Evolutionary conservation across 1,139 yeast species (phyloP), one percentile per base, ranked within the genome.

Genomic region (Sugiyamaella pinicola): DNA sequence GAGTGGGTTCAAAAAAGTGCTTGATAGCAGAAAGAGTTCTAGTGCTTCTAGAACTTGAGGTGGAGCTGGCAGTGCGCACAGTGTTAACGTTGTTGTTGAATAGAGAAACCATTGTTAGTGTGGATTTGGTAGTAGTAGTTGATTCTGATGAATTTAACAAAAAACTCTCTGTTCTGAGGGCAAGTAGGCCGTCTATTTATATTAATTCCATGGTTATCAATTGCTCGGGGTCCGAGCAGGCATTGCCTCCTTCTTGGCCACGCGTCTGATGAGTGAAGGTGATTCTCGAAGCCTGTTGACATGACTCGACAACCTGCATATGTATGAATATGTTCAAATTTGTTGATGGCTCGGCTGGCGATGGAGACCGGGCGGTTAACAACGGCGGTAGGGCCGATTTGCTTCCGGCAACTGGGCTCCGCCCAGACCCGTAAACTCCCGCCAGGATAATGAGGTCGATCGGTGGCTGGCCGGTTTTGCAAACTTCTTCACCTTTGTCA

Each of bases 1-100:
- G 12, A 9, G 13, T 19, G 8, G 43, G 43, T 17, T 37, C 49
- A 37, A 37, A 46, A 13, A 46, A 15, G 17, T 46, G 22, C 42
- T 46, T 46, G 15, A 46, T 9, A 24, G 49, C 22, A 17, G 34
- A 28, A 8, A 37, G 18, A 15, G 43, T 37, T 26, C 26, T 24
- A 17, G 29, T n/a, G 17, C 40, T 46, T 46, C 35, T 46, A n/a
- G 49, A 46, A 19, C 43, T 37, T 6, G 49, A 46, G 19, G 40
- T 46, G 19, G 49, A 46, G 26, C 42, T 29, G 3, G 49, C 28
- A 15, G 49, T 22, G 34, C 21, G 22, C 21, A 46, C 44, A 26
- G 49, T n/a, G 15, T 28, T 31, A 29, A 46, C 41, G 43, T 46
- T 46, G 37, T 46, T 39, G 35, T 46, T 43, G 47, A 43, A 43